Evolutionary conservation across 148 eudicot species (phyloP).

Genomic region (Nepenthes mirabilis): DNA sequence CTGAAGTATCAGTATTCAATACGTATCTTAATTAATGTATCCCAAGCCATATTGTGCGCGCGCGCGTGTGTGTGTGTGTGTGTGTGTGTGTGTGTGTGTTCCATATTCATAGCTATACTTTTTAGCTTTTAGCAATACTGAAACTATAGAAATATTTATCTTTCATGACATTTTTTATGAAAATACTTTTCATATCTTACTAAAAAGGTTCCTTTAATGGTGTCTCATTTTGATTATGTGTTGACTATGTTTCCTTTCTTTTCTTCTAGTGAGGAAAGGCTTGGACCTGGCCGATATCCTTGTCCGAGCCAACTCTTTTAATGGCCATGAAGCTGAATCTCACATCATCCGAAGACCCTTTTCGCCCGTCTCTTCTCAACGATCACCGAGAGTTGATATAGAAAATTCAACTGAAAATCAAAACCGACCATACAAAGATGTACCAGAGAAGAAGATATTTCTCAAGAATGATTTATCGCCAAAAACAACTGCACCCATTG

Average conservation of each 20-base stretch:
- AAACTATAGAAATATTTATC: too few species aligned
- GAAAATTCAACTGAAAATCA: slow-evolving; percentile 34
- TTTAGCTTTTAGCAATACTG: too few species aligned
- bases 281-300: slow-evolving; percentile 37
- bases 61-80: too few species aligned
- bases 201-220: too few species aligned
- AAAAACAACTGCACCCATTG: background rate
- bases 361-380: slow-evolving; percentile 56
- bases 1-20: too few species aligned
- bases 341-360: slow-evolving; percentile 52
- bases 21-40: too few species aligned
- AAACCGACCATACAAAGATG: slow-evolving; percentile 28
- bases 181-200: too few species aligned
- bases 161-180: too few species aligned
- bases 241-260: slow-evolving; percentile 1
- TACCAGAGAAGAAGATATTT: slow-evolving; percentile 25
- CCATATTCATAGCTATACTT: too few species aligned
- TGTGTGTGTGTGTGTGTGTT: too few species aligned
- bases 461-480: slow-evolving; percentile 16
- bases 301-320: slow-evolving; percentile 31
- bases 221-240: background rate
- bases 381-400: slow-evolving; percentile 38
- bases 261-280: slow-evolving; percentile 35
- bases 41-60: too few species aligned
- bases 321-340: slow-evolving; percentile 39